phyloP scores from a whole-genome alignment of 805 yeast species.

The Tetrapisispora iriomotensis region DNA sequence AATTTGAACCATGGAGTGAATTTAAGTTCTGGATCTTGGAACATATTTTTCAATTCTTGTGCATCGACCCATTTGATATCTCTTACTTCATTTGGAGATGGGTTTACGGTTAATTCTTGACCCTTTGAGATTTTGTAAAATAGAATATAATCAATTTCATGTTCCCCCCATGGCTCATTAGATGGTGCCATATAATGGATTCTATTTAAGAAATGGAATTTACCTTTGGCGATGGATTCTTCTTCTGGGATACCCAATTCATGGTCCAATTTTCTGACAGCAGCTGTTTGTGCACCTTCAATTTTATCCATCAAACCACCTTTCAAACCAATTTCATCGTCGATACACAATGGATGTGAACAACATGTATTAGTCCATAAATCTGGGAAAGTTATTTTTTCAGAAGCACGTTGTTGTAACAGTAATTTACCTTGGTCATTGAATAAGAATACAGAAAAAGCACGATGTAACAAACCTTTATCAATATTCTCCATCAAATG shows the following conservation, averaged over 20 bases:
- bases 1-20: slow-evolving; percentile 99
- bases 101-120: slow-evolving; percentile 37
- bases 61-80: slow-evolving; percentile 67
- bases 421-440: slow-evolving; percentile 65
- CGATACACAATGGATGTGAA: slow-evolving; percentile 87
- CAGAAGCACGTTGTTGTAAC: slow-evolving; percentile 91
- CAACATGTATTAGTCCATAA: slow-evolving; percentile 99
- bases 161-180: slow-evolving; percentile 89
- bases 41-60: slow-evolving; percentile 63
- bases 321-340: slow-evolving; percentile 61
- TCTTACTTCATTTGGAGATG: slow-evolving; percentile 78
- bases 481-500: slow-evolving; percentile 83
- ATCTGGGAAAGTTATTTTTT: slow-evolving; percentile 90
- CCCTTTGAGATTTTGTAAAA: slow-evolving; percentile 51
- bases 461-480: slow-evolving; percentile 83
- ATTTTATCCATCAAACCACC: slow-evolving; percentile 40
- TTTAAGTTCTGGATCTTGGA: slow-evolving; percentile 49
- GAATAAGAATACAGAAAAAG: slow-evolving; percentile 91
- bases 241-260: slow-evolving; percentile 73
- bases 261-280: slow-evolving; percentile 83
- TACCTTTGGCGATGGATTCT: slow-evolving; percentile 48
- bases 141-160: slow-evolving; percentile 90
- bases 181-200: slow-evolving; percentile 90
- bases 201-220: slow-evolving; percentile 78
- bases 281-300: slow-evolving; percentile 76